phyloP scores from a whole-genome alignment of 345 rosid genomes.

The Eucalyptus erythrocorys region DNA sequence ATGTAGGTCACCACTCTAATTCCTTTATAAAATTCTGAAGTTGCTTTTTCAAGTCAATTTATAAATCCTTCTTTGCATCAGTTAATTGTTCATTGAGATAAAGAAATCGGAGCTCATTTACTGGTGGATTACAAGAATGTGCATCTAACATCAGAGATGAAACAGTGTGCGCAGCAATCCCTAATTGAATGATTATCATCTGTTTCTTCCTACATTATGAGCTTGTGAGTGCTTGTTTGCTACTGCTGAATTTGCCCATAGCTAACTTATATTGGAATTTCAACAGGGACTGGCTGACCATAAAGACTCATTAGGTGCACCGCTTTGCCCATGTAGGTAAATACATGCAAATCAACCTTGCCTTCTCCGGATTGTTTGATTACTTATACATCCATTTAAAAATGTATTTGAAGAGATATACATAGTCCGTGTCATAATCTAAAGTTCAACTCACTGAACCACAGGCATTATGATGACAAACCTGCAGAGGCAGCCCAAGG shows the following conservation, averaged over 20 bases:
- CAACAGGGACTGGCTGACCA: slow-evolving; percentile 90
- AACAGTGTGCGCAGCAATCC: not conserved
- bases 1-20: not conserved
- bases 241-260: not conserved
- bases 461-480: slow-evolving; percentile 96
- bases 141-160: not conserved
- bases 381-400: not conserved
- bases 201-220: not conserved
- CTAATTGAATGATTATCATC: not conserved
- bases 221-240: not conserved
- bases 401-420: not conserved
- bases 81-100: not conserved
- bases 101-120: not conserved
- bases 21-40: not conserved
- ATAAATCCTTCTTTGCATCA: not conserved
- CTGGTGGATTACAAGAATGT: not conserved
- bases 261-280: not conserved
- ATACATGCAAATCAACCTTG: not conserved
- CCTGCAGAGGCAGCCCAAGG: slow-evolving; percentile 86
- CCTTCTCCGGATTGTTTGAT: not conserved
- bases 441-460: not conserved
- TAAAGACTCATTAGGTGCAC: slow-evolving; percentile 87
- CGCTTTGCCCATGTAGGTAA: slow-evolving; percentile 87
- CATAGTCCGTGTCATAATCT: not conserved
- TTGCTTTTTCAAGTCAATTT: not conserved